Base-by-base conservation (phyloP, 495 filamentous ascomycete genomes). In the Clohesyomyces aquaticus region DNA sequence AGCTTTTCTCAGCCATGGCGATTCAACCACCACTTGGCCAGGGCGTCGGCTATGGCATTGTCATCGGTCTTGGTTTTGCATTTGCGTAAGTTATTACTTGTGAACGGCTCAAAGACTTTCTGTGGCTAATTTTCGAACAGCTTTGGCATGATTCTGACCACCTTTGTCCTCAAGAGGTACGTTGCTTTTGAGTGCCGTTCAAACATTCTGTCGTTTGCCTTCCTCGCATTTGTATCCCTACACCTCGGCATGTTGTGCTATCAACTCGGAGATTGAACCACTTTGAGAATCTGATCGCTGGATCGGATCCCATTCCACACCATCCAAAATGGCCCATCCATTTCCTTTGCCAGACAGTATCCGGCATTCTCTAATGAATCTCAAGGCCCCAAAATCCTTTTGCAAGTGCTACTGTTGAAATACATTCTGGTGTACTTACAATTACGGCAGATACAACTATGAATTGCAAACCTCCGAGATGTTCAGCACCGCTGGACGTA, bases 381-480 rank as follows among this genome's bases (percentile, higher is more conserved):
- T 23, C 19, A 49, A 32, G 42, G 43, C 56, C 19, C 42, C 43
- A 18, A 41, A 38, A 38, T 6, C 32, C 32, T 38, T 38, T 38
- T 14, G 32, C 35, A 42, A 42, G 35, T 42, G 35, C 35, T 42
- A 42, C 9, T 42, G 18, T 22, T 14, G 32, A 38, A 38, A 38
- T 38, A 38, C 32, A n/a, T n/a, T n/a, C n/a, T n/a, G n/a, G n/a
- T n/a, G n/a, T n/a, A n/a, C n/a, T n/a, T 60, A 65, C 42, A 67
- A 29, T 38, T 28, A 9, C 19, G 54, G 28, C 52, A 86, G 86
- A 67, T 97, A 96, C 73, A 93, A 96, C 73, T 82, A 91, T 79
- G 93, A 98, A 77, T 82, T 96, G 6, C 93, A 96, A 77, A 98
- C 93, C 0, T 95, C 91, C 0, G 93, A 98, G 77, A 96, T 95